These are phyloP conservation scores for Perilla frutescens DNA, from an alignment of 257 asterid species.

Conservation along the genomic window DNA sequence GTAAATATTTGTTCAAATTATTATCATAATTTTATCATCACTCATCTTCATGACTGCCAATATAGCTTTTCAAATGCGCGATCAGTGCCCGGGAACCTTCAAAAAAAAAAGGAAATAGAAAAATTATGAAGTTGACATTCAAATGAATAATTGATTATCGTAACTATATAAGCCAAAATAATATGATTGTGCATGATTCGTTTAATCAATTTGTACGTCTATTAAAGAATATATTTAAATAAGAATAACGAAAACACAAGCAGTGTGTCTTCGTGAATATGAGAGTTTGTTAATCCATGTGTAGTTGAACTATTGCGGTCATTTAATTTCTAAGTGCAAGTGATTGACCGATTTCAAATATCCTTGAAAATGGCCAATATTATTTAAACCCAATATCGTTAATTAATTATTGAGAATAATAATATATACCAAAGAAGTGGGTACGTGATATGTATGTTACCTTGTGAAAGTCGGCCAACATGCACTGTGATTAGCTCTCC, in stretches of 20 bases:
- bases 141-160: too few relatives aligned
- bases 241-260: too few relatives aligned
- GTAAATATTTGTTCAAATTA: not conserved
- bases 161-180: too few relatives aligned
- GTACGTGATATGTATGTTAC: not conserved
- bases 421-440: not conserved
- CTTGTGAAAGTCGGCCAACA: slow-evolving; percentile 11
- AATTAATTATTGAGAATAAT: not conserved
- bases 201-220: too few relatives aligned
- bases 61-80: too few relatives aligned
- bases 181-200: too few relatives aligned
- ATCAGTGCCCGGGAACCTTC: too few relatives aligned
- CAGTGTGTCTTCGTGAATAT: too few relatives aligned
- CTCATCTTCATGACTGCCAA: not conserved
- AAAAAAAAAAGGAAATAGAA: too few relatives aligned
- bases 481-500: not conserved
- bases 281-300: too few relatives aligned
- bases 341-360: not conserved
- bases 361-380: not conserved
- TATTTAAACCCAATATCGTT: not conserved
- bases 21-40: not conserved
- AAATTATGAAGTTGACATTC: too few relatives aligned
- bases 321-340: not conserved
- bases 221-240: too few relatives aligned
- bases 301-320: not conserved